phyloP scores from a whole-genome alignment of 345 rosid species.

The Lepidium africanum region DNA sequence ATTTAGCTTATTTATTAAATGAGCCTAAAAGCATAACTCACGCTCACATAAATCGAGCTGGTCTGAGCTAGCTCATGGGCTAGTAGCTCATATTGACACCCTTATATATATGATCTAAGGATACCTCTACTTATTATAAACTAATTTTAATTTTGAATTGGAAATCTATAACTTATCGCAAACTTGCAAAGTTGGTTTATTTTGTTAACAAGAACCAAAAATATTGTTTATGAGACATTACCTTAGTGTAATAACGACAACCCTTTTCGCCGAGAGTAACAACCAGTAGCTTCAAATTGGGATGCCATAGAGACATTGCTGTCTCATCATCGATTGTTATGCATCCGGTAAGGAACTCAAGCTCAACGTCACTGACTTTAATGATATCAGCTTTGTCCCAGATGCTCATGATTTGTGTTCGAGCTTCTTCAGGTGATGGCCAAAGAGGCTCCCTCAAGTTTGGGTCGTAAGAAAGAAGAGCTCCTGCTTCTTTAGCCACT shows the following conservation, averaged over 20 bases:
- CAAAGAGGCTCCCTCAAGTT: constrained; percentile 52
- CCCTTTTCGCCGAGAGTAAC: constrained; percentile 58
- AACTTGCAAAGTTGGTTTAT: too few species aligned
- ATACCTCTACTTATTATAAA: too few species aligned
- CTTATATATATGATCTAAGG: too few species aligned
- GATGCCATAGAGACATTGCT: constrained; percentile 33
- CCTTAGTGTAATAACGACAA: constrained; percentile 48
- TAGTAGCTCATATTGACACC: too few species aligned
- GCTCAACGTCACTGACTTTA: constrained; percentile 48
- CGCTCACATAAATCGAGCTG: too few species aligned
- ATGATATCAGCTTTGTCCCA: constrained; percentile 62
- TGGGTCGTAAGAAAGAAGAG: constrained; percentile 61
- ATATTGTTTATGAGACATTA: background rate
- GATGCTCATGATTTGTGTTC: constrained; percentile 49
- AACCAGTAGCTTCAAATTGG: constrained; percentile 47
- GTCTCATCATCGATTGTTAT: constrained; percentile 27
- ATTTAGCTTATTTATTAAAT: too few species aligned
- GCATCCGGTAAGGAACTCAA: constrained; percentile 33
- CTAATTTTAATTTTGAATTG: too few species aligned
- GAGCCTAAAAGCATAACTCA: too few species aligned
- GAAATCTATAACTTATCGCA: too few species aligned
- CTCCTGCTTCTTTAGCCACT: constrained; percentile 50
- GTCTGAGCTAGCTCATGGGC: too few species aligned
- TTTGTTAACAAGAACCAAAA: background rate
- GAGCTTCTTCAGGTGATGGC: constrained; percentile 57